These are phyloP conservation scores for Sabuloglossum arenarium DNA, from an alignment of 495 filamentous ascomycete species.

Conservation along the genomic window DNA sequence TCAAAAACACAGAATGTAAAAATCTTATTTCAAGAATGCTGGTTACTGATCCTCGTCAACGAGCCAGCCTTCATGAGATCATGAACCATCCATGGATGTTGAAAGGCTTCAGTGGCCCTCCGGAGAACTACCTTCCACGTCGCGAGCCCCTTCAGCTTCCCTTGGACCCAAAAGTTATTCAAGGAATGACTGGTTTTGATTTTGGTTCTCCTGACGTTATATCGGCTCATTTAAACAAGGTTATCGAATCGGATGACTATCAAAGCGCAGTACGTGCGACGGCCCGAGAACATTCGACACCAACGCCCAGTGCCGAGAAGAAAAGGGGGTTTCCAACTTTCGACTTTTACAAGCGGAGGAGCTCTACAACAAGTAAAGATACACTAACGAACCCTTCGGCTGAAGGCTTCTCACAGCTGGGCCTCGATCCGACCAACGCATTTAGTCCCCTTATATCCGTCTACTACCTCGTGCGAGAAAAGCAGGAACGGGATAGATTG, in stretches of 20 bases:
- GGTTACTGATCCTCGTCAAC: slow-evolving; percentile 77
- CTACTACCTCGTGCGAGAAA: slow-evolving; percentile 91
- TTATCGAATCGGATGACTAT: slow-evolving; percentile 81
- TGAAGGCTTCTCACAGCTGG: slow-evolving; percentile 53
- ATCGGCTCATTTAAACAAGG: slow-evolving; percentile 53
- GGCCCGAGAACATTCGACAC: slow-evolving; percentile 39
- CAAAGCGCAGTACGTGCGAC: slow-evolving; percentile 52
- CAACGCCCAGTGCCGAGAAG: slow-evolving; percentile 51
- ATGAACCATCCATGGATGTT: slow-evolving; percentile 96
- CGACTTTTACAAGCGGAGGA: slow-evolving; percentile 92
- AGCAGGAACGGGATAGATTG: slow-evolving; percentile 58
- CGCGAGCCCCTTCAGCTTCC: slow-evolving; percentile 74
- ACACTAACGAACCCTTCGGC: slow-evolving; percentile 70
- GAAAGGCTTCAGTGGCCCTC: slow-evolving; percentile 69
- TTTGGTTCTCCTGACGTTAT: slow-evolving; percentile 80
- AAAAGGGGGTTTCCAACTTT: slow-evolving; percentile 64
- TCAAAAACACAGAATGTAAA: slow-evolving; percentile 49
- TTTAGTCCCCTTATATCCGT: slow-evolving; percentile 85
- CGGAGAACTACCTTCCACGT: slow-evolving; percentile 72
- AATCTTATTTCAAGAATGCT: slow-evolving; percentile 90
- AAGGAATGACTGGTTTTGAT: slow-evolving; percentile 95
- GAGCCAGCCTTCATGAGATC: slow-evolving; percentile 76
- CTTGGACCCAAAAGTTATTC: slow-evolving; percentile 60
- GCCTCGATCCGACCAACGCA: slow-evolving; percentile 78
- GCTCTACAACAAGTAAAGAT: slow-evolving; percentile 69